Evolutionary conservation across 1,284 basidiomycete genomes (phyloP).

Genomic region (Limonomyces culmigenus): DNA sequence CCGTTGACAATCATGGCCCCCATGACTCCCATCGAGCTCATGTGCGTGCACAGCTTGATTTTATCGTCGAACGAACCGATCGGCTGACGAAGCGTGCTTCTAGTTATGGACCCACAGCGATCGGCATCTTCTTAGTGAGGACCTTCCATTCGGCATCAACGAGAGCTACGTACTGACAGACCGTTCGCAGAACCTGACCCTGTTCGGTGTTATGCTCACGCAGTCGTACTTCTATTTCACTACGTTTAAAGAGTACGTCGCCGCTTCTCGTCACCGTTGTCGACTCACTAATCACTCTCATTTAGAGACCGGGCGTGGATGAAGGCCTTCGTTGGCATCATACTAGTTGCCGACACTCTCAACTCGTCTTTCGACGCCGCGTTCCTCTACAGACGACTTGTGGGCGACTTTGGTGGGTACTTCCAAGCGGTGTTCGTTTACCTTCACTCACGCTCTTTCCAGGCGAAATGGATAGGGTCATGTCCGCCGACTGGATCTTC

Average conservation of each 20-base stretch:
- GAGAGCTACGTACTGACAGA: too few species aligned
- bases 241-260: conserved; percentile 14
- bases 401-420: conserved; percentile 19
- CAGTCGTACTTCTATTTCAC: conserved; percentile 20
- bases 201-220: conserved; percentile 21
- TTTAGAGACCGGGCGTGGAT: conserved; percentile 10
- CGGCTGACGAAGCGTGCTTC: too few species aligned
- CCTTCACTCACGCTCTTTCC: neutral
- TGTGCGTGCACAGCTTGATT: too few species aligned
- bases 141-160: too few species aligned
- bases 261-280: neutral
- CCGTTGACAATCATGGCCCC: too few species aligned
- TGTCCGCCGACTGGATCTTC: conserved; percentile 20
- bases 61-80: too few species aligned
- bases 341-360: conserved; percentile 19
- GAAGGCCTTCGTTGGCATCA: conserved; percentile 10
- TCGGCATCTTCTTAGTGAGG: too few species aligned
- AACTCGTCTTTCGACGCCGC: conserved; percentile 17
- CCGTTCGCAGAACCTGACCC: too few species aligned
- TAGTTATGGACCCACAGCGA: too few species aligned
- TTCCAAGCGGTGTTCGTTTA: neutral
- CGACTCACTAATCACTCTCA: neutral
- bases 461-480: conserved; percentile 15
- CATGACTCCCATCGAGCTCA: too few species aligned
- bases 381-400: conserved; percentile 19